Evolutionary conservation across 2,329 filamentous ascomycete species (phyloP).

Genomic region (Fusarium siculi): DNA sequence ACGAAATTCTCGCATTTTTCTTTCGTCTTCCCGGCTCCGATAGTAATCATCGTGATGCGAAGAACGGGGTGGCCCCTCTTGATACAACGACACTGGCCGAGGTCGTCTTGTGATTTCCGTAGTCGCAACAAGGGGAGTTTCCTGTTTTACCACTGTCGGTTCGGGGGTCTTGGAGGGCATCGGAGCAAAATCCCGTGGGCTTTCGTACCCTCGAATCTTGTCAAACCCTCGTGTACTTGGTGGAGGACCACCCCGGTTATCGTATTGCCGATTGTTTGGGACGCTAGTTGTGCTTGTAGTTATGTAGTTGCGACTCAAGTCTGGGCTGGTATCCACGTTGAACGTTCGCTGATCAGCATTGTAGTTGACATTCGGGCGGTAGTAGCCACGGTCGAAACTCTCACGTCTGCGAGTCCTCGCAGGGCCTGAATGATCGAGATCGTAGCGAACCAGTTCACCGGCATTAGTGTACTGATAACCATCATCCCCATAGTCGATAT

Average conservation of each 20-base stretch:
- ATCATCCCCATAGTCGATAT: slow-evolving; percentile 66
- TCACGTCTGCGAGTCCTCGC: slow-evolving; percentile 59
- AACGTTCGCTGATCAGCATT: slow-evolving; percentile 58
- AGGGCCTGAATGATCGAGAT: slow-evolving; percentile 63
- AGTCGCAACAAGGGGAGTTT: slow-evolving; percentile 9
- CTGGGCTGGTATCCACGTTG: slow-evolving; percentile 58
- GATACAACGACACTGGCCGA: slow-evolving; percentile 64
- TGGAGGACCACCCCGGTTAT: slow-evolving; percentile 65
- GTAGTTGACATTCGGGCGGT: slow-evolving; percentile 65
- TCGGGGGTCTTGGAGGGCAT: slow-evolving; percentile 54
- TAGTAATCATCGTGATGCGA: slow-evolving; percentile 61
- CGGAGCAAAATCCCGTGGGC: slow-evolving; percentile 57
- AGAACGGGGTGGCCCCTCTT: slow-evolving; percentile 58
- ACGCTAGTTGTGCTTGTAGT: slow-evolving; percentile 37
- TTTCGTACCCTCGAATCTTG: slow-evolving; percentile 67
- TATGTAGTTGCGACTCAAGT: slow-evolving; percentile 57
- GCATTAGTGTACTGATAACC: slow-evolving; percentile 73
- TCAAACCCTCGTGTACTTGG: slow-evolving; percentile 77
- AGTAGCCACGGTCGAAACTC: slow-evolving; percentile 65
- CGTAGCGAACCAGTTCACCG: slow-evolving; percentile 69
- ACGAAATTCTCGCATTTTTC: slow-evolving; percentile 54
- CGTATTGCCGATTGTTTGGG: slow-evolving; percentile 49
- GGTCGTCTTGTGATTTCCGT: slow-evolving; percentile 46
- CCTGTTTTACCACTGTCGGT: slow-evolving; percentile 42
- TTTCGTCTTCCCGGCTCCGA: slow-evolving; percentile 60